Percentiles rank a stretch among this genome's conserved stretches.
phyloP scores from a whole-genome alignment of 1,284 basidiomycete genomes.

The Rhodotorula sp. region DNA sequence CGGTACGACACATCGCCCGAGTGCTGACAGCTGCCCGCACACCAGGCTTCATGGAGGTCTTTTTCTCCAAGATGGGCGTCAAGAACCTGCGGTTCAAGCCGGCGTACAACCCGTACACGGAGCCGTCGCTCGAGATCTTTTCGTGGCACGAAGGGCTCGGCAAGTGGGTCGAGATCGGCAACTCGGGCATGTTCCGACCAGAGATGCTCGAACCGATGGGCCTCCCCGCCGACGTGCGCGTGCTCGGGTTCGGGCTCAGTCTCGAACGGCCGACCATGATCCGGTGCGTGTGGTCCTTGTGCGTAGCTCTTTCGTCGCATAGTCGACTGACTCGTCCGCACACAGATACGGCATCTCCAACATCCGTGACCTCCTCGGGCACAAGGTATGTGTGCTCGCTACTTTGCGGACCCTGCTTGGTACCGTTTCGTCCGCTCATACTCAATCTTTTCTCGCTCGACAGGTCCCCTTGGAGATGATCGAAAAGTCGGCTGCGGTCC shows the following conservation, averaged over 20 bases:
- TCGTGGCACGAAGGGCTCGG: constrained; percentile 92
- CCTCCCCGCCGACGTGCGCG: constrained; percentile 92
- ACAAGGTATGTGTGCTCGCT: constrained; percentile 64
- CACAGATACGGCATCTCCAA: constrained; percentile 74
- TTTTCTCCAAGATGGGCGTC: constrained; percentile 94
- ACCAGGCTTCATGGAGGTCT: constrained; percentile 92
- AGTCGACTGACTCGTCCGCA: constrained; percentile 45
- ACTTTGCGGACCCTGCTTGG: constrained; percentile 55
- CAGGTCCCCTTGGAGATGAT: constrained; percentile 60
- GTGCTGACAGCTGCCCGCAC: neutral
- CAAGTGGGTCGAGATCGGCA: constrained; percentile 88
- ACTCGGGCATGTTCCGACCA: constrained; percentile 97
- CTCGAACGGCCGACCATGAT: constrained; percentile 99
- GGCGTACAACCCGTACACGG: constrained; percentile 94
- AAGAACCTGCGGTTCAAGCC: constrained; percentile 86
- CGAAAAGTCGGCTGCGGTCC: constrained; percentile 83
- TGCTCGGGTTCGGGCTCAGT: constrained; percentile 94
- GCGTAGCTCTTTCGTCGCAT: neutral
- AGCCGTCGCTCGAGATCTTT: constrained; percentile 99
- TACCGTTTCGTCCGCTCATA: too few species aligned
- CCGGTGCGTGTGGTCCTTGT: constrained; percentile 59
- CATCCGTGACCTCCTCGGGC: constrained; percentile 93
- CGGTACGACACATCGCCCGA: too few species aligned
- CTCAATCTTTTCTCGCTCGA: neutral
- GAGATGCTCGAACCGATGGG: constrained; percentile 99